These are phyloP conservation scores for Aristolochia californica DNA, from an alignment of 164 flowering plant species.

Conservation along the genomic window DNA sequence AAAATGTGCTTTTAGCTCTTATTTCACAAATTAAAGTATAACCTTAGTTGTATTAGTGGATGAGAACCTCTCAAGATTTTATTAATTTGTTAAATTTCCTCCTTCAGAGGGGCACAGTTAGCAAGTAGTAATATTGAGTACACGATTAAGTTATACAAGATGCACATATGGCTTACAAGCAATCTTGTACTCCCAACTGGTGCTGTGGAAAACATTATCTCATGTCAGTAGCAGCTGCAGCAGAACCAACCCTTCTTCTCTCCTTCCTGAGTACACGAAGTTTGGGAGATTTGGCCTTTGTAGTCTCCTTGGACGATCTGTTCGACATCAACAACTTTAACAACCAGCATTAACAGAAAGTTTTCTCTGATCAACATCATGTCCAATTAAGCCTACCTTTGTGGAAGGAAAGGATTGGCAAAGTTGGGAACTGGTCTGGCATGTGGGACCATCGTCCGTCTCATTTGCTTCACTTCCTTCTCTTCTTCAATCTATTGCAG, in stretches of 20 bases:
- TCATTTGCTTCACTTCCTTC: constrained; percentile 81
- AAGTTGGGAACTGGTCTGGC: constrained; percentile 89
- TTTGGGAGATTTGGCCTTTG: constrained; percentile 75
- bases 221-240: constrained; percentile 46
- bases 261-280: constrained; percentile 48
- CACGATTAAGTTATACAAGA: too few species aligned
- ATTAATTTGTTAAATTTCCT: too few species aligned
- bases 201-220: constrained; percentile 28
- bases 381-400: constrained; percentile 37
- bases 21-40: too few species aligned
- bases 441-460: constrained; percentile 87
- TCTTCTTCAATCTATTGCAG: constrained; percentile 78
- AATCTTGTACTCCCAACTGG: constrained; percentile 9
- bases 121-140: too few species aligned
- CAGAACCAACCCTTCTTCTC: constrained; percentile 20
- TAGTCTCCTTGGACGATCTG: constrained; percentile 62
- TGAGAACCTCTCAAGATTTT: too few species aligned
- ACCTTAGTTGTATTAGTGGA: too few species aligned
- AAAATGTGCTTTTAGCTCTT: too few species aligned
- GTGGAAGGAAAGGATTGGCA: constrained; percentile 69
- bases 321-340: not conserved
- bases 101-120: too few species aligned
- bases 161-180: constrained; percentile 5
- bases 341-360: not conserved
- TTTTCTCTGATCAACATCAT: not conserved